Base-by-base conservation (phyloP, 495 filamentous ascomycete species). In the Xylaria castorea region DNA sequence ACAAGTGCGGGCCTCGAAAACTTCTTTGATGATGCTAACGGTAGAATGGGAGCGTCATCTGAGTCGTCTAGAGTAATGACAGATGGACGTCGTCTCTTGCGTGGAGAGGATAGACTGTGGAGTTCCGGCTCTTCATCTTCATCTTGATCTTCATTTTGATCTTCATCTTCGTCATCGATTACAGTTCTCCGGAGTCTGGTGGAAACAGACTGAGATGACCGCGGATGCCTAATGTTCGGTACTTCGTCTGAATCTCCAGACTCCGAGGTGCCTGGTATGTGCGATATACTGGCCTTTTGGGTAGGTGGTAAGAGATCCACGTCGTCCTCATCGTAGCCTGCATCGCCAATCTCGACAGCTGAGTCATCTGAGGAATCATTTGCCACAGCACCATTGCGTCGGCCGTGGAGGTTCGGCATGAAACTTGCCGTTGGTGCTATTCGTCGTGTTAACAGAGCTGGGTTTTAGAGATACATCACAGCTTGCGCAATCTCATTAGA, bases 171-270 rank as follows among this genome's bases (percentile, higher is more conserved):
- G 5, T 65, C 68, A 11, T 67, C 38, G 20, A 78, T 68, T 11
- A 74, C 61, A 22, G 74, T 64, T n/a, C 62, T 70, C 18, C 38
- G 70, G 2, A 77, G 71, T 20, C 66, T 77, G 25, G 75, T 72
- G 38, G 77, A 75, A 48, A 79, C 72, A 25, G 77, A 77, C 53
- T 79, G 77, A 1, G 75, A 78, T 20, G 77, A 78, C 42, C 53
- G 71, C 1, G 34, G 32, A 58, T 60, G 38, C 66, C n/a, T 44
- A 53, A 30, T 40, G 1, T 7, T 66, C 58, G 57, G 64, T 51
- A 51, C 53, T 50, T 65, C 44, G 20, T 65, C 69, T 25, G 57
- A 63, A 1, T 50, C 42, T 9, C 42, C 44, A 3, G n/a, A 53
- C 48, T 72, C 53, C 18, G 51, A 50, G 42, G 27, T 25, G 5